Evolutionary conservation across 1,284 basidiomycete species (phyloP), one percentile per base, ranked within the genome.

Genomic region (Peniophora sp.): DNA sequence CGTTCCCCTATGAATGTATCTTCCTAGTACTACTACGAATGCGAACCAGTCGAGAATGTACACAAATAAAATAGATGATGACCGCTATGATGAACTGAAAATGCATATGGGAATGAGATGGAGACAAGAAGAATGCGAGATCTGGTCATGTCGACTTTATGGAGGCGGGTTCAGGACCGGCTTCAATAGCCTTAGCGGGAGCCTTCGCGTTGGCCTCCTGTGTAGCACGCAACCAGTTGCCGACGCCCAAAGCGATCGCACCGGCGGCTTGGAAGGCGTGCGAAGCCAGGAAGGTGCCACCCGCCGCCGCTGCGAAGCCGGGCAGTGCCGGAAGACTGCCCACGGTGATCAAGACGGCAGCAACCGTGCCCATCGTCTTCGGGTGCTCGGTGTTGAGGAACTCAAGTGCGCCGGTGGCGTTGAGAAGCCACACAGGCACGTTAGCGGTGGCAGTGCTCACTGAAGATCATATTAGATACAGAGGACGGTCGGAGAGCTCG

Each of bases 341-440:
- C 42, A 82, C 81, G 5, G 85, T 86, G 61, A 88, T 84, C 55
- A 88, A 75, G 51, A 88, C 78, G 5, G 85, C 85, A 52, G 83
- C 83, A 49, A 88, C 62, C 36, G 85, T 76, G 53, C 76, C 80
- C 83, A 88, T 87, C 18, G 15, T 76, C 60, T 82, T 83, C 2
- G 85, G 86, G 58, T 88, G 84, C 58, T 88, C 85, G 52, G 70
- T 74, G 8, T 79, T 79, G 50, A 88, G 75, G 66, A 77, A 85
- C 51, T 87, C 85, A 55, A 88, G 74, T 12, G 85, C 86, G 47
- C 72, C 77, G 57, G 80, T 82, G 3, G 85, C 86, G 58, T 87
- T 86, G 50, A 88, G 60, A 23, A 88, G 73, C 85, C 85, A 88
- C 0, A 77, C 67, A 0, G 85, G 85, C 3, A 80, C 85, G 53